Evolutionary conservation across 2,329 filamentous ascomycete genomes (phyloP), one percentile per base, ranked within the genome.

Genomic region (Onygenales sp.): DNA sequence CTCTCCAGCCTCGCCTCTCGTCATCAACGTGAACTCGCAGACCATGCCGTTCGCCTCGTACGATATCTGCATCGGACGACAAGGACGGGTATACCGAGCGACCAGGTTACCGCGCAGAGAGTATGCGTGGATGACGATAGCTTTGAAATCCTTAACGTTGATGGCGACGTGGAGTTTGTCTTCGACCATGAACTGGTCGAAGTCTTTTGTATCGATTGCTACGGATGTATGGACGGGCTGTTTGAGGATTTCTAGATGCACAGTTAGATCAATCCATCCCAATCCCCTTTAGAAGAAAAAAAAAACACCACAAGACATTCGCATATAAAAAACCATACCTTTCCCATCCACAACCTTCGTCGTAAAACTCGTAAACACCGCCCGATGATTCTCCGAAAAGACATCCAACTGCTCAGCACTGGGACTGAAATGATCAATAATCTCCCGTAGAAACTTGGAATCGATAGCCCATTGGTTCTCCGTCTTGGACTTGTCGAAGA

Each of bases 351-450:
- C 74, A 21, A 84, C 75, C 61, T 84, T 85, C 54, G 83, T 81
- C 0, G 82, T 85, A 62, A 82, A 85, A 64, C 82, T 85, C 5
- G 81, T 84, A 63, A 85, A 84, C 6, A 80, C 75, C 2, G 75
- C 78, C 55, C 79, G 78, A 8, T 74, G 78, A 11, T 79, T 76
- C 50, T 83, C 76, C 8, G 77, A 75, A 56, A 76, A 81, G 51
- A 85, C 77, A 57, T 84, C 82, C 5, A 85, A 70, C 64, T 84
- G 80, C 64, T 85, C 82, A 0, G 82, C 82, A 58, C 79, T 83
- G 2, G 76, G 74, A 2, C 80, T 81, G 59, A 85, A 85, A 64
- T 83, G 83, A 51, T 85, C 82, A 32, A 80, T 76, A 55, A 83
- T 80, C 58, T 84, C 80, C 61, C 76, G 76, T 38, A 85, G 67